A percentile compares a stretch with the other conserved stretches of the same genome.
Evolutionary conservation across 2,329 filamentous ascomycete genomes (phyloP).

Genomic region (Fusarium foetens): DNA sequence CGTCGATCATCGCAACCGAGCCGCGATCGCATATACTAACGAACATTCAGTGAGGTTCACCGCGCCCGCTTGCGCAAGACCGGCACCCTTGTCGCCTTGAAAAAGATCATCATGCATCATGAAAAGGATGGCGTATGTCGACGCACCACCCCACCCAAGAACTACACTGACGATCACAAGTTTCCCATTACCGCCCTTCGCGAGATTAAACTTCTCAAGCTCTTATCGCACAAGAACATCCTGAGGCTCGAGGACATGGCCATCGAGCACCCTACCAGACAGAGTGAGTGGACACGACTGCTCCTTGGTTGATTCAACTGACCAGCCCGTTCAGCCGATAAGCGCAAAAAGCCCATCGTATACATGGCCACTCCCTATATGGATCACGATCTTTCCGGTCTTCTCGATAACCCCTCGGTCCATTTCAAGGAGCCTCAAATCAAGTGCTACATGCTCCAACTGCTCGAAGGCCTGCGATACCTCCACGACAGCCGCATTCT

Average conservation of each 20-base stretch:
- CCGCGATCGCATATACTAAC: conserved; percentile 10
- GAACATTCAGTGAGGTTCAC: conserved; percentile 77
- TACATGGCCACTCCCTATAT: conserved; percentile 99
- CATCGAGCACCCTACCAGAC: conserved; percentile 77
- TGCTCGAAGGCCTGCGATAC: conserved; percentile 89
- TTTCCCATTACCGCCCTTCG: conserved; percentile 98
- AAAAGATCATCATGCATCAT: conserved; percentile 99
- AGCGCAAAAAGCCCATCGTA: conserved; percentile 85
- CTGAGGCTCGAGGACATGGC: conserved; percentile 94
- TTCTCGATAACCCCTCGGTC: conserved; percentile 94
- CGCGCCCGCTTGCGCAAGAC: conserved; percentile 83
- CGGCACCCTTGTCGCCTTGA: conserved; percentile 83
- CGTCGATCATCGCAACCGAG: conserved; percentile 5
- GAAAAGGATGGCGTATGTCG: conserved; percentile 89
- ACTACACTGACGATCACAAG: conserved; percentile 50
- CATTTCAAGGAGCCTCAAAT: conserved; percentile 89
- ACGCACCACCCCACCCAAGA: neutral
- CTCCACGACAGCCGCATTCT: conserved; percentile 90
- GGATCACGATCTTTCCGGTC: conserved; percentile 97
- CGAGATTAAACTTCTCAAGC: conserved; percentile 97
- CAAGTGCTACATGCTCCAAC: conserved; percentile 96
- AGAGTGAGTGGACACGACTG: conserved; percentile 57
- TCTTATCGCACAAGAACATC: conserved; percentile 91
- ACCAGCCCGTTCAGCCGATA: conserved; percentile 66
- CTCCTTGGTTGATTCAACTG: neutral